phyloP scores from a whole-genome alignment of 257 asterid species.

The Forsythia viridissima region DNA sequence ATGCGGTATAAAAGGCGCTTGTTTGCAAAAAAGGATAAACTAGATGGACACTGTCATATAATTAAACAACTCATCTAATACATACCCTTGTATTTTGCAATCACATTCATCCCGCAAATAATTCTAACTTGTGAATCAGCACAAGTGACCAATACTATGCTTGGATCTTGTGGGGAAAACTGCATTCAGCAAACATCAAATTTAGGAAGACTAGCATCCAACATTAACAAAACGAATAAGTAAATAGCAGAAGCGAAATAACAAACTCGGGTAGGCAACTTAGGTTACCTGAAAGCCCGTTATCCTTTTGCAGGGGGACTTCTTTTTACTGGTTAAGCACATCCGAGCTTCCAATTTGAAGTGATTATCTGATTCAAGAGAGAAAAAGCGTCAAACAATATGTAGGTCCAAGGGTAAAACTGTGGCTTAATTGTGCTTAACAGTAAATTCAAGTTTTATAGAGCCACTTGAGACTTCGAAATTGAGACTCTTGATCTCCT shows the following conservation, averaged over 20 bases:
- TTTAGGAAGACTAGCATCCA: not conserved
- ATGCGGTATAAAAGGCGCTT: not conserved
- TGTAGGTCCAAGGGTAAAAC: not conserved
- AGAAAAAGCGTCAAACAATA: slow-evolving; percentile 11
- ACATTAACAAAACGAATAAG: not conserved
- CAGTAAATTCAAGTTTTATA: not conserved
- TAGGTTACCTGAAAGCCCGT: slow-evolving; percentile 79
- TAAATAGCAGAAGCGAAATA: slow-evolving; percentile 5
- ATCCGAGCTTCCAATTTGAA: slow-evolving; percentile 63
- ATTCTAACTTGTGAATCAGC: slow-evolving; percentile 83
- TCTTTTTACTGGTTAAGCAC: slow-evolving; percentile 74
- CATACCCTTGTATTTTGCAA: slow-evolving; percentile 77
- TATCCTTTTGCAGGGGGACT: slow-evolving; percentile 79
- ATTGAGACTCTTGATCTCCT: not conserved
- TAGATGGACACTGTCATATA: not conserved
- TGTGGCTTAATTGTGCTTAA: not conserved
- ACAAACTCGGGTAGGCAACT: slow-evolving; percentile 16
- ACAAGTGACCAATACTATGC: slow-evolving; percentile 74
- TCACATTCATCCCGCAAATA: slow-evolving; percentile 57
- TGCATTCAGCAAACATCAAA: slow-evolving; percentile 35
- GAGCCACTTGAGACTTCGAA: not conserved
- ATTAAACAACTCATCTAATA: not conserved
- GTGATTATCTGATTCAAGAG: slow-evolving; percentile 55
- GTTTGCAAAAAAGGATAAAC: not conserved
- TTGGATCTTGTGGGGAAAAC: slow-evolving; percentile 75